Conservation (phyloP, 2,329 filamentous ascomycete genomes). For the Monosporascus sp. region DNA sequence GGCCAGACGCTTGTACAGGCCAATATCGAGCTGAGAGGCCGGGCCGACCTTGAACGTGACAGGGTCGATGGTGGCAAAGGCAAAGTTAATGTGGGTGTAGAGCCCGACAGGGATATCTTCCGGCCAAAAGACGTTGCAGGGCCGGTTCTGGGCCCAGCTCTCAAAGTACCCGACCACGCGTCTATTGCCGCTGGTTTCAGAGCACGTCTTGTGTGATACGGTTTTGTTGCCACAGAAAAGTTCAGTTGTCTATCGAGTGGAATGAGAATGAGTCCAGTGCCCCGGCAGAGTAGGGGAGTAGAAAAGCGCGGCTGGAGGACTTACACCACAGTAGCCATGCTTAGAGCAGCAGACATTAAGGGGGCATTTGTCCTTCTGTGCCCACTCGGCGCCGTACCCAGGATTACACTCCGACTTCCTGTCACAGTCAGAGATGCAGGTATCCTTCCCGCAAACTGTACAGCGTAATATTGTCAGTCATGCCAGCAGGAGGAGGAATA, state of each 20-base stretch:
- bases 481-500: neutral
- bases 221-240: slow-evolving; percentile 19
- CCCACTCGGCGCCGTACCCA: slow-evolving; percentile 21
- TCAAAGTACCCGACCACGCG: slow-evolving; percentile 26
- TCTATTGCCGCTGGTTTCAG: neutral
- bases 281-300: too few relatives aligned
- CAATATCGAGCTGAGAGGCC: too few relatives aligned
- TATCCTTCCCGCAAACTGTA: neutral
- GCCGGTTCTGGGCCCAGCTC: slow-evolving; percentile 14
- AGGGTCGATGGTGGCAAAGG: too few relatives aligned
- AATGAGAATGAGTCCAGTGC: too few relatives aligned
- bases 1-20: too few relatives aligned
- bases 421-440: slow-evolving; percentile 21
- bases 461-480: neutral
- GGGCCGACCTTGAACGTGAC: too few relatives aligned
- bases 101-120: slow-evolving; percentile 15
- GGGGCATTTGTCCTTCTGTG: slow-evolving; percentile 21
- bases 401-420: slow-evolving; percentile 25
- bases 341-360: slow-evolving; percentile 32
- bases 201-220: slow-evolving; percentile 1
- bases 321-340: slow-evolving; percentile 27
- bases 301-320: too few relatives aligned
- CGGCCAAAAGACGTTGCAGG: slow-evolving; percentile 20
- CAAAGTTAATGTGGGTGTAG: too few relatives aligned
- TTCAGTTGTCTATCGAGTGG: slow-evolving; percentile 13